A percentile compares a stretch with the other conserved stretches of the same genome.
phyloP scores from a whole-genome alignment of 73 alveolate species.

The Paramecium tetraurelia region DNA sequence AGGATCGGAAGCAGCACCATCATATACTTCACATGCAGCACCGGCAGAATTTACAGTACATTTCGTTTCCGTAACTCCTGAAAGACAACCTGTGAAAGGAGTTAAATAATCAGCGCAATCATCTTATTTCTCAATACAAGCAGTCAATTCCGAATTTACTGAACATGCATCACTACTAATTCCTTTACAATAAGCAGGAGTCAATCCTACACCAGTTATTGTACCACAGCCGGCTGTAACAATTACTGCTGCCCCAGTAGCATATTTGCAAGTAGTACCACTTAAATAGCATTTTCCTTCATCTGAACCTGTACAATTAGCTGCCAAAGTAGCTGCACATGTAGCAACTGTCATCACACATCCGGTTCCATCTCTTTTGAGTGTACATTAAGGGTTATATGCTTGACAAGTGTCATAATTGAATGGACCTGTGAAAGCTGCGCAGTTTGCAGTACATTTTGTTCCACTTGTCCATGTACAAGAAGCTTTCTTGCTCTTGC shows the following conservation, averaged over 20 bases:
- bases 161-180: neutral
- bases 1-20: neutral
- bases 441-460: neutral
- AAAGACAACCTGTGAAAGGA: neutral
- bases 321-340: neutral
- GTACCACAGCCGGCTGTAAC: neutral
- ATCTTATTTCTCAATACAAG: neutral
- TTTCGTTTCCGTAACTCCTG: neutral
- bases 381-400: neutral
- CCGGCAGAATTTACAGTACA: neutral
- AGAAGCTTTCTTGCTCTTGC: neutral
- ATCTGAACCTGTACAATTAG: neutral
- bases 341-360: neutral
- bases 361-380: neutral
- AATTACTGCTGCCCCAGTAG: neutral
- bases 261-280: neutral
- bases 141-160: neutral
- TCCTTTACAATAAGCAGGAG: neutral
- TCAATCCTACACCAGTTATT: neutral
- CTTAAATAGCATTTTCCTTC: neutral
- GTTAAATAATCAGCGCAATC: neutral
- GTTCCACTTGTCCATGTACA: neutral
- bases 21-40: neutral
- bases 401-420: neutral
- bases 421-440: neutral